phyloP scores from a whole-genome alignment of 345 rosid species.

The Passiflora organensis region DNA sequence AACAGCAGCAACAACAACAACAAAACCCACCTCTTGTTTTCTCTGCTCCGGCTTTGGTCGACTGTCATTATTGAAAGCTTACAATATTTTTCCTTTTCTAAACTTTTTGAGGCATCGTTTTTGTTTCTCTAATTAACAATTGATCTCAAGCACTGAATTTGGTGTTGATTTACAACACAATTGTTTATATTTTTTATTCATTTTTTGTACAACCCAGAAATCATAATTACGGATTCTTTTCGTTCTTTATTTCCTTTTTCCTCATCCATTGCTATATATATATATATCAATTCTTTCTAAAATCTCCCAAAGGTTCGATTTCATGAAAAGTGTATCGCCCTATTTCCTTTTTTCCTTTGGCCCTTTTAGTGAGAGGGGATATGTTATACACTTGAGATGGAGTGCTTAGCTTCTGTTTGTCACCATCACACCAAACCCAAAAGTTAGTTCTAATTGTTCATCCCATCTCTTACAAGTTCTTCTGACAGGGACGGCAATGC shows the following conservation, averaged over 20 bases:
- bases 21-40: constrained; percentile 51
- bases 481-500: too few species aligned
- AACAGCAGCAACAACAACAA: constrained; percentile 31
- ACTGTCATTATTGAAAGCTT: constrained; percentile 74
- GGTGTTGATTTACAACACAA: background rate
- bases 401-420: constrained; percentile 12
- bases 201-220: background rate
- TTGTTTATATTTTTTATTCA: background rate
- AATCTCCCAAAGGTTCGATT: background rate
- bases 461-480: too few species aligned
- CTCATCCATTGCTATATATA: too few species aligned
- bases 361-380: constrained; percentile 14
- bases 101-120: background rate
- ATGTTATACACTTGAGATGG: too few species aligned
- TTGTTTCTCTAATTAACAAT: background rate
- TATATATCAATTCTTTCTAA: constrained; percentile 3
- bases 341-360: too few species aligned
- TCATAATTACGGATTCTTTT: background rate
- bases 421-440: constrained; percentile 18
- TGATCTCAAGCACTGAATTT: constrained; percentile 4
- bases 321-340: constrained; percentile 30
- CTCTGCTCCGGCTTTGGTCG: constrained; percentile 82
- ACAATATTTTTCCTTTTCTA: background rate
- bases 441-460: constrained; percentile 10
- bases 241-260: background rate